Evolutionary conservation across 164 flowering plant species (phyloP).

Genomic region (Kalanchoe fedtschenkoi): DNA sequence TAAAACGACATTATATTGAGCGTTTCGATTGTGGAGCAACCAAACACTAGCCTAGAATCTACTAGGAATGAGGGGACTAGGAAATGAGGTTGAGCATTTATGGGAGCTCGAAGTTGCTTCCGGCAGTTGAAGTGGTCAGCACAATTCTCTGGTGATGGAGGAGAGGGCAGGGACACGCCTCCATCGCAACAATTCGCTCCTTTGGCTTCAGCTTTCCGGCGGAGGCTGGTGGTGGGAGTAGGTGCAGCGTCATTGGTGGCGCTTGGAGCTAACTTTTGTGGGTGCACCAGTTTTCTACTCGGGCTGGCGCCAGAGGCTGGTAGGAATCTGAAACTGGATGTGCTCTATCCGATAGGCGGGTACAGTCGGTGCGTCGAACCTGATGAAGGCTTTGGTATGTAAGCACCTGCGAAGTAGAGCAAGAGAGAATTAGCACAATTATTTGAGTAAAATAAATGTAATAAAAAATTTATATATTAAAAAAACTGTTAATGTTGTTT

Average conservation of each 20-base stretch:
- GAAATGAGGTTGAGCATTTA: background rate
- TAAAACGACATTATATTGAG: background rate
- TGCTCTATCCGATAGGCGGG: constrained; percentile 69
- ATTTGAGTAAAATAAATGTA: no score
- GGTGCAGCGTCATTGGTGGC: constrained; percentile 83
- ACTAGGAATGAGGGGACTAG: background rate
- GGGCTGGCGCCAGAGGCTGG: constrained; percentile 67
- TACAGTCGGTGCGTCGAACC: constrained; percentile 66
- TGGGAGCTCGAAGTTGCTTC: constrained; percentile 5
- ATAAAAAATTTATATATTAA: no score
- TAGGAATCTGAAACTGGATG: constrained; percentile 64
- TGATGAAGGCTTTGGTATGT: constrained; percentile 71
- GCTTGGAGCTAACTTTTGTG: constrained; percentile 75
- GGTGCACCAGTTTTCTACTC: constrained; percentile 66
- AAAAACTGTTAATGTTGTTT: background rate
- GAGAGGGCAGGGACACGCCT: constrained; percentile 11
- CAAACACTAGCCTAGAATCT: background rate
- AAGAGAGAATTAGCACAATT: no score
- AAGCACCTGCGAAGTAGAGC: no score
- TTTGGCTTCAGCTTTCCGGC: constrained; percentile 40
- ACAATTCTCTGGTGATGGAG: constrained; percentile 26
- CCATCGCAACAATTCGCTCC: constrained; percentile 61
- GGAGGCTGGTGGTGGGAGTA: constrained; percentile 59
- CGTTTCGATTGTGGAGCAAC: background rate
- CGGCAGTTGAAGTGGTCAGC: constrained; percentile 14